Conservation (phyloP, 2,329 filamentous ascomycete genomes). For the Phaeoacremonium minimum region DNA sequence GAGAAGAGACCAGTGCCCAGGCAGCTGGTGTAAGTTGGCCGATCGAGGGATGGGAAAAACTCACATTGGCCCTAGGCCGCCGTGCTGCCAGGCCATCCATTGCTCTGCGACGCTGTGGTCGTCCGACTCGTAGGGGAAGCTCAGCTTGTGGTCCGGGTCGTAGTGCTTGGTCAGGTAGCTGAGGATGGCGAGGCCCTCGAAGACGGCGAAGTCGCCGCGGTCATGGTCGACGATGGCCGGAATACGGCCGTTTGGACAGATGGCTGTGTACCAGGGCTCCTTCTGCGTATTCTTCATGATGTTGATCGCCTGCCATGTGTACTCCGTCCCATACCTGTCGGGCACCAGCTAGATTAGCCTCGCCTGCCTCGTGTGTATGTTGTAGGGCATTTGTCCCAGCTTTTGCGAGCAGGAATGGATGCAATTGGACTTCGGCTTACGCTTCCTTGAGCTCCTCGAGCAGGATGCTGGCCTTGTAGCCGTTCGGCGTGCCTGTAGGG, state of each 20-base stretch:
- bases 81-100: conserved; percentile 70
- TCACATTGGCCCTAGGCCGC: conserved; percentile 63
- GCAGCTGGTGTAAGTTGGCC: conserved; percentile 11
- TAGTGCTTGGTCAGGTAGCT: conserved; percentile 71
- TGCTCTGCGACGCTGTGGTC: conserved; percentile 42
- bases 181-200: conserved; percentile 72
- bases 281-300: conserved; percentile 62
- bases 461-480: conserved; percentile 54
- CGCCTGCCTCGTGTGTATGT: too few relatives aligned
- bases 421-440: too few relatives aligned
- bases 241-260: conserved; percentile 62
- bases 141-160: conserved; percentile 63
- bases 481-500: conserved; percentile 44
- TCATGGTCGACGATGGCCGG: conserved; percentile 65
- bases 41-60: conserved; percentile 2
- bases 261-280: conserved; percentile 59
- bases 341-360: too few relatives aligned
- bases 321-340: conserved; percentile 34
- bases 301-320: conserved; percentile 55
- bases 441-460: conserved; percentile 64
- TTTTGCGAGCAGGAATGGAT: too few relatives aligned
- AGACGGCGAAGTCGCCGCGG: conserved; percentile 57
- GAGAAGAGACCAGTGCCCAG: background rate
- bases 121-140: conserved; percentile 42
- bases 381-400: too few relatives aligned